These are phyloP conservation scores for Trypanosoma platydactyli DNA, from an alignment of 208 protist genomes.

Conservation along the genomic window DNA sequence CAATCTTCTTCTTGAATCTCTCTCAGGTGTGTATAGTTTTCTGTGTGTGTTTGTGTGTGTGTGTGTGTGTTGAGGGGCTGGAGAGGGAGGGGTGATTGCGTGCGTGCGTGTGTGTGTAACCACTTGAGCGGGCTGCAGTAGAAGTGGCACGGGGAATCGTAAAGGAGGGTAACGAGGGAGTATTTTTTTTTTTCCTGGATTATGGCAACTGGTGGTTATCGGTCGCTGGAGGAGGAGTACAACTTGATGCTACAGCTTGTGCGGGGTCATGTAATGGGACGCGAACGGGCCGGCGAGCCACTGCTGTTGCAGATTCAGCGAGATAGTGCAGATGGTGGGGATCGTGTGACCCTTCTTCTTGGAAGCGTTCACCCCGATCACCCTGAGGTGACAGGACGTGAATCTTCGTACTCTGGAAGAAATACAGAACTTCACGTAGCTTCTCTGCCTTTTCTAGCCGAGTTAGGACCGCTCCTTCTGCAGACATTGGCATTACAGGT, in stretches of 20 bases:
- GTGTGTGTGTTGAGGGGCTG: too few species aligned
- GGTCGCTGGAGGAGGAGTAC: slow-evolving; percentile 23
- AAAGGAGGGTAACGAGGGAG: not conserved
- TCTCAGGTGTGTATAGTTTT: not conserved
- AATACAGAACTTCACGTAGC: not conserved
- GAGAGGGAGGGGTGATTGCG: too few species aligned
- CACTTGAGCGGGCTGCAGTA: too few species aligned
- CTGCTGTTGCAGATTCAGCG: slow-evolving; percentile 14
- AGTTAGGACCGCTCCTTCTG: slow-evolving; percentile 20
- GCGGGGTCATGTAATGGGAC: slow-evolving; percentile 15
- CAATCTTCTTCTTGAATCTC: not conserved
- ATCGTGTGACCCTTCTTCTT: slow-evolving; percentile 29
- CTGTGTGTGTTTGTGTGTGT: not conserved
- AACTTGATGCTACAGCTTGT: slow-evolving; percentile 25
- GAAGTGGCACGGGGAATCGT: too few species aligned
- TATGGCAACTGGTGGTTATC: slow-evolving; percentile 4
- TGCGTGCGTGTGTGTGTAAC: not conserved
- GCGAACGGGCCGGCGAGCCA: slow-evolving; percentile 11
- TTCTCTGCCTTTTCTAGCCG: slow-evolving; percentile 14
- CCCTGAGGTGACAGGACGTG: not conserved
- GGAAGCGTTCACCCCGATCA: slow-evolving; percentile 3
- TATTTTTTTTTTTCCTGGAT: slow-evolving; percentile 3
- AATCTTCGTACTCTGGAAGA: not conserved
- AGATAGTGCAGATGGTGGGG: slow-evolving; percentile 11
- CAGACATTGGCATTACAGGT: slow-evolving; percentile 26